Base-by-base conservation (phyloP, 371 early-diverging fungal genomes). In the Mortierella sp. region DNA sequence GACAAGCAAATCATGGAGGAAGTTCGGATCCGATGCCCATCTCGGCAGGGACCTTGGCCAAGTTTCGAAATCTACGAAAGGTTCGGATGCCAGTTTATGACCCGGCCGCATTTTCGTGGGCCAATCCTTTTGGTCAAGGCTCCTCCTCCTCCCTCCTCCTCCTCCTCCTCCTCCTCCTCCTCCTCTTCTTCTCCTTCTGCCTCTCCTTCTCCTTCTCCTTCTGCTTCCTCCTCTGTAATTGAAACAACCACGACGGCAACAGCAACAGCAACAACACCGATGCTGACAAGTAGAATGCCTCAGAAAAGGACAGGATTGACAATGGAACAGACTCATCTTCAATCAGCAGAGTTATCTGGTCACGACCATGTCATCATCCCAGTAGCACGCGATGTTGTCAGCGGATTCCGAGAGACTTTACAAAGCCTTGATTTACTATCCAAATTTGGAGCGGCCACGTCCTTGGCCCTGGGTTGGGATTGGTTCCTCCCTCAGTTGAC, bases 401-500 rank as follows among this genome's bases (percentile, higher is more conserved):
- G 60, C 14, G 62, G 44, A 1, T 68, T 64, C 25, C 61, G 69
- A 12, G 18, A 7, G 7, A 62, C 74, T 0, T 47, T 74, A n/a
- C 23, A 28, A 15, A 25, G 51, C 1, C 26, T 74, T 4, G 21
- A 47, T 7, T 56, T 60, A 1, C 37, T 48, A 0, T 73, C 74
- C 7, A 56, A 44, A 19, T 73, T 73, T 60, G 57, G 45, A 1
- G 30, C 62, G 2, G 26, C 37, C 2, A 14, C 44, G 12, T n/a
- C n/a, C n/a, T n/a, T n/a, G 9, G 26, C 2, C 7, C 64, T 74
- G 12, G 28, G 30, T 1, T 74, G 69, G 70, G 15, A 23, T 12
- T 66, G 70, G 63, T 2, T 7, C 1, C 61, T 74, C 25, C 70
- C 70, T 2, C 52, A 59, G 14, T 46, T 74, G 23, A 56, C 58